A percentile compares a stretch with the other conserved stretches of the same genome.
These are phyloP conservation scores for Wickerhamiella occidentalis DNA, from an alignment of 805 yeast genomes.

Conservation along the genomic window DNA sequence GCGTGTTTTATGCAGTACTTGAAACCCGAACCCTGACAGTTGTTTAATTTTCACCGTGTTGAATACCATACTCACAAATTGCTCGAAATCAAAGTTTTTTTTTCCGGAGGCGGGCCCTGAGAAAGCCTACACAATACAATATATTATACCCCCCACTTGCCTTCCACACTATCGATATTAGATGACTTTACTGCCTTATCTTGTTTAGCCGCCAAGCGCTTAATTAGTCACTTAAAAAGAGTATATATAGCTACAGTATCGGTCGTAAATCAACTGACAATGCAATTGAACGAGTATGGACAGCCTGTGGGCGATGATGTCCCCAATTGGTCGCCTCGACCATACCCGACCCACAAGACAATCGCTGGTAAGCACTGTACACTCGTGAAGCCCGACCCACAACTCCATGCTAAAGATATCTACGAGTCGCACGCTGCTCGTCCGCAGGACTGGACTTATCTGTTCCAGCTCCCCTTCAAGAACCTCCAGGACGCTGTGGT, in stretches of 20 bases:
- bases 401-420: slow-evolving; percentile 14
- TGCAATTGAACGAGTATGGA: slow-evolving; percentile 12
- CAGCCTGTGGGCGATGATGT: slow-evolving; percentile 24
- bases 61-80: too few species aligned
- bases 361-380: slow-evolving; percentile 11
- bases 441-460: slow-evolving; percentile 19
- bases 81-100: too few species aligned
- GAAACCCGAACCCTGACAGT: not conserved
- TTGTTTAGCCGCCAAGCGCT: too few species aligned
- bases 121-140: too few species aligned
- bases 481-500: slow-evolving; percentile 12
- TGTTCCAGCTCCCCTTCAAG: slow-evolving; percentile 17
- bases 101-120: not conserved
- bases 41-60: not conserved
- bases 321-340: slow-evolving; percentile 13
- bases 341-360: slow-evolving; percentile 1
- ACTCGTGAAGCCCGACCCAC: slow-evolving; percentile 13
- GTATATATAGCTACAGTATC: too few species aligned
- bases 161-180: too few species aligned
- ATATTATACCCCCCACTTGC: too few species aligned
- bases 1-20: slow-evolving; percentile 34
- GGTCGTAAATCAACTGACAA: too few species aligned
- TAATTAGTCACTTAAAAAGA: too few species aligned
- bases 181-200: too few species aligned
- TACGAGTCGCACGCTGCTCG: slow-evolving; percentile 12